Conservation (phyloP, 805 yeast species). For the Lipomyces mesembrius region DNA sequence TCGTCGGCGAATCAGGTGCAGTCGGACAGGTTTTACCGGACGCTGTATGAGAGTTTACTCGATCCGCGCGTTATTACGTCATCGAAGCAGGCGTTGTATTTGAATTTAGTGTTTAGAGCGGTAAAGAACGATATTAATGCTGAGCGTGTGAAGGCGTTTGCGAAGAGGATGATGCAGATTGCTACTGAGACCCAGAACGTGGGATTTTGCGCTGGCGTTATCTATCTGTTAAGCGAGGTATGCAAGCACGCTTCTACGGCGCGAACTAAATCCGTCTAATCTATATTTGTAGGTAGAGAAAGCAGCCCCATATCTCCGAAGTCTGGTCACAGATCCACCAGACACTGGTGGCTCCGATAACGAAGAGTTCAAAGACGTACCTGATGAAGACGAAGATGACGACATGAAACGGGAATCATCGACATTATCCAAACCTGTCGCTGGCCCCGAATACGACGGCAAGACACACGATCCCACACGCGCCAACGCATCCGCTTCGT, state of each 20-base stretch:
- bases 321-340: conserved; percentile 60
- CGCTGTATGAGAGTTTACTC: conserved; percentile 84
- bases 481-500: conserved; percentile 81
- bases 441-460: conserved; percentile 63
- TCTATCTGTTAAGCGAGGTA: conserved; percentile 68
- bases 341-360: conserved; percentile 54
- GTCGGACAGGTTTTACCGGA: conserved; percentile 70
- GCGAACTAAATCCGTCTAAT: background rate
- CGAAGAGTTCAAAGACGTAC: conserved; percentile 46
- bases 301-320: conserved; percentile 66
- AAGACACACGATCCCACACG: conserved; percentile 89
- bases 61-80: conserved; percentile 84
- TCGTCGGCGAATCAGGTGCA: conserved; percentile 56
- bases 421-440: conserved; percentile 28
- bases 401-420: conserved; percentile 27
- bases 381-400: conserved; percentile 44
- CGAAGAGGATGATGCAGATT: conserved; percentile 84
- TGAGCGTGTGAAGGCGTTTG: conserved; percentile 81
- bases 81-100: conserved; percentile 89
- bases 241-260: background rate
- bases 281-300: conserved; percentile 52
- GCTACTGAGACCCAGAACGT: conserved; percentile 84
- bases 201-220: conserved; percentile 86
- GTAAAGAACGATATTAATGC: conserved; percentile 67
- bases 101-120: conserved; percentile 83